phyloP scores from a whole-genome alignment of 1,139 yeast genomes.

The Suhomyces bokatorum region DNA sequence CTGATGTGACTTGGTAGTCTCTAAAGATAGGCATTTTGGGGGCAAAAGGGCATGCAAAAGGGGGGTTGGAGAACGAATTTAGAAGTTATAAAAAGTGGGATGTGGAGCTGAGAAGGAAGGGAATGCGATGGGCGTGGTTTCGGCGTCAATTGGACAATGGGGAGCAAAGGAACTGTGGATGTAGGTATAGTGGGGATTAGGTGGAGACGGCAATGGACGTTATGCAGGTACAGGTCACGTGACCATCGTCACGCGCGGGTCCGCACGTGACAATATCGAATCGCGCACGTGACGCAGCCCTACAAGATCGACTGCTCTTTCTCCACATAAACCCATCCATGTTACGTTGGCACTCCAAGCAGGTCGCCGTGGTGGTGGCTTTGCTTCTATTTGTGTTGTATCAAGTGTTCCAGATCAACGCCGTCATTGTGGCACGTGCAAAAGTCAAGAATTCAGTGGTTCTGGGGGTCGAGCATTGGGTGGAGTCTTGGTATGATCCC shows the following conservation, averaged over 20 bases:
- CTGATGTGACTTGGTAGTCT: constrained; percentile 54
- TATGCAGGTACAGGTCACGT: neutral
- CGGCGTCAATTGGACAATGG: no score
- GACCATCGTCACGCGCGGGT: neutral
- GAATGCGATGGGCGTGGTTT: no score
- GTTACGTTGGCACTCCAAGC: constrained; percentile 1
- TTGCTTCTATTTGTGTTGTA: constrained; percentile 1
- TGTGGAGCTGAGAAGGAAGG: neutral
- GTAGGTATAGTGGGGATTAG: no score
- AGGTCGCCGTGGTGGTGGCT: neutral
- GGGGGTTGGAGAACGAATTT: neutral
- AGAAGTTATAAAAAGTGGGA: neutral
- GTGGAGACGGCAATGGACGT: neutral
- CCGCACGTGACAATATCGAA: no score
- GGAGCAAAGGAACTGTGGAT: no score
- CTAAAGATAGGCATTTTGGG: constrained; percentile 45
- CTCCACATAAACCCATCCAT: neutral
- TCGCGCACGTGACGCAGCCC: neutral
- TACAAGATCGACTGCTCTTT: neutral
- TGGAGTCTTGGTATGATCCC: constrained; percentile 1
- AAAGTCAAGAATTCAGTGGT: constrained; percentile 1
- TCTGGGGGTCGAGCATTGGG: neutral
- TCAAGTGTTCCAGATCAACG: constrained; percentile 2
- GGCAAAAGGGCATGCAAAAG: neutral
- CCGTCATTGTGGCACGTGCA: constrained; percentile 6